Conservation (phyloP, 306 rosid genomes). For the Vachellia pachyceras region DNA sequence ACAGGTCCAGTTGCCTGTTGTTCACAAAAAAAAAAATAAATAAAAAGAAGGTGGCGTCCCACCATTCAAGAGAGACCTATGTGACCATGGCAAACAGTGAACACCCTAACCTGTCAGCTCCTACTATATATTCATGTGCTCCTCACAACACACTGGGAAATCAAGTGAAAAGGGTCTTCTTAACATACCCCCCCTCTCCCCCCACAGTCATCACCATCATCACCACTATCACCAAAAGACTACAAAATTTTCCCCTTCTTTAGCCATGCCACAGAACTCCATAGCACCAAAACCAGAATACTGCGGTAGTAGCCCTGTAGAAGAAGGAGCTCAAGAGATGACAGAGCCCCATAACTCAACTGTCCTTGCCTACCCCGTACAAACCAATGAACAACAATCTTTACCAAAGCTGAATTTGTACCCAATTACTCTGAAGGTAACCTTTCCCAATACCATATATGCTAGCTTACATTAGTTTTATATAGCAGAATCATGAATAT, state of each 20-base stretch:
- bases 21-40: no score
- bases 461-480: slow-evolving; percentile 34
- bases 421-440: slow-evolving; percentile 86
- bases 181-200: slow-evolving; percentile 61
- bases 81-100: slow-evolving; percentile 39
- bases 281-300: slow-evolving; percentile 62
- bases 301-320: slow-evolving; percentile 32
- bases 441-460: slow-evolving; percentile 18
- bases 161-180: slow-evolving; percentile 52
- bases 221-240: slow-evolving; percentile 28
- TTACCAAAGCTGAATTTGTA: slow-evolving; percentile 61
- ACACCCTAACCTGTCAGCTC: slow-evolving; percentile 37
- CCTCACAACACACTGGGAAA: slow-evolving; percentile 42
- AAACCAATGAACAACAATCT: slow-evolving; percentile 58
- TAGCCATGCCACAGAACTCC: slow-evolving; percentile 58
- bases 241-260: slow-evolving; percentile 34
- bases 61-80: slow-evolving; percentile 43
- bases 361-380: slow-evolving; percentile 53
- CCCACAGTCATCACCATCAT: slow-evolving; percentile 35
- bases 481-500: slow-evolving; percentile 16
- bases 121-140: slow-evolving; percentile 57
- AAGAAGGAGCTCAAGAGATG: slow-evolving; percentile 51
- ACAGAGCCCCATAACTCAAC: slow-evolving; percentile 51
- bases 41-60: slow-evolving; percentile 62
- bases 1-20: no score